Percentiles rank a stretch among this genome's conserved stretches.
Conservation (phyloP, 176 grass and related monocot species). For the Olyra latifolia region DNA sequence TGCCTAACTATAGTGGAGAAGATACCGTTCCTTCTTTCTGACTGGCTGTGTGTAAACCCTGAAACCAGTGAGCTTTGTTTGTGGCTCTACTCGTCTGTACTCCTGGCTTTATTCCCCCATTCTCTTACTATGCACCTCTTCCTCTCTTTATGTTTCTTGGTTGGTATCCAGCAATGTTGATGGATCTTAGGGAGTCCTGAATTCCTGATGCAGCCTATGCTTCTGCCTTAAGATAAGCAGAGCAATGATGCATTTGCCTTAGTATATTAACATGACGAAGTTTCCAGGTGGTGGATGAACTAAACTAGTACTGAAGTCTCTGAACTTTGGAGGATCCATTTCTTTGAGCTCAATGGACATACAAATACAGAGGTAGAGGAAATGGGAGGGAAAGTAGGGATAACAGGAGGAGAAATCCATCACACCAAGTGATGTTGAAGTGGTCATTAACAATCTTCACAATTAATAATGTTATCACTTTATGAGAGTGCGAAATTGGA, state of each 20-base stretch:
- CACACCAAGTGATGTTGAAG: not conserved
- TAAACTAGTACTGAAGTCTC: not conserved
- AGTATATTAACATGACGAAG: not conserved
- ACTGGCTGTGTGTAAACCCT: constrained; percentile 29
- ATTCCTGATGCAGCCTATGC: constrained; percentile 24
- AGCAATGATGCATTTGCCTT: constrained; percentile 26
- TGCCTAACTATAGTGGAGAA: constrained; percentile 19
- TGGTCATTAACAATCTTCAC: not conserved
- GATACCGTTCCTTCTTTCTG: constrained; percentile 21
- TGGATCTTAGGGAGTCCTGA: constrained; percentile 20
- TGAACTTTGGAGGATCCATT: not conserved
- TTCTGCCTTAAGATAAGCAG: constrained; percentile 33
- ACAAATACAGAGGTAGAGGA: not conserved
- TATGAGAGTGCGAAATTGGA: not conserved
- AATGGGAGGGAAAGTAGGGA: not conserved
- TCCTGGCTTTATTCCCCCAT: constrained; percentile 32
- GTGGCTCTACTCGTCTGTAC: constrained; percentile 34
- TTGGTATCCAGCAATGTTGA: constrained; percentile 32
- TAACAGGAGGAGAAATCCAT: not conserved
- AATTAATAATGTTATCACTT: not conserved
- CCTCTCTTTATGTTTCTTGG: constrained; percentile 31
- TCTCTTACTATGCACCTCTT: constrained; percentile 22
- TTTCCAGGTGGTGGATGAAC: constrained; percentile 3
- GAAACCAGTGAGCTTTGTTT: constrained; percentile 35
- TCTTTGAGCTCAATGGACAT: not conserved